Evolutionary conservation across 1,284 basidiomycete species (phyloP), one percentile per base, ranked within the genome.

Genomic region (Tilletia caries): DNA sequence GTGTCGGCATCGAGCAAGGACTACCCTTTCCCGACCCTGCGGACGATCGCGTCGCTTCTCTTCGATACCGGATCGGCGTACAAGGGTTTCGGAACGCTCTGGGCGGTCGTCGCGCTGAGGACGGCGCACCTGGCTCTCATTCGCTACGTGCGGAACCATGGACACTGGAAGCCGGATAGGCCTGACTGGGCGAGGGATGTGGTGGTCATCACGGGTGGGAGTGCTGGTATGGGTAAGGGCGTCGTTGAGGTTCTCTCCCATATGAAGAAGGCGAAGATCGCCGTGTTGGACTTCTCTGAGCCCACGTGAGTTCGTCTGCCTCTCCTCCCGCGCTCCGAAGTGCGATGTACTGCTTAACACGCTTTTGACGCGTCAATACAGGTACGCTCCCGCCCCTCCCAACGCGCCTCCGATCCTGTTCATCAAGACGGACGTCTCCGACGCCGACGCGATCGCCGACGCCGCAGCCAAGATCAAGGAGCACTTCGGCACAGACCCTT

Each of bases 151-250:
- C 41, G 70, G n/a, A 76, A 76, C 43, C 60, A 71, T 34, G 75
- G 75, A 1, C n/a, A 43, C 13, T 76, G 69, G 69, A 64, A 65
- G 50, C 50, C 68, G n/a, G 75, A 76, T 43, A 66, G 64, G 6
- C 70, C 71, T 0, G 23, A n/a, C 20, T 76, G 71, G 71, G 43
- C 69, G 32, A 70, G 72, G 20, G 75, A 76, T 48, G 67, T 73
- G 29, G 71, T 76, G 23, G 60, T 76, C 44, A 73, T 76, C 46
- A 76, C 75, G 13, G 75, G 75, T 12, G 75, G 75, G 0, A 67
- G 72, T 44, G 71, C 73, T 1, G 75, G 75, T n/a, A 76, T 76
- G 20, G 75, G 75, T 3, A 75, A 75, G 37, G 71, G 70, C 64
- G 58, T 76, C 20, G 75, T 76, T 12, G 75, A 76, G 64, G 52